A percentile compares a stretch with the other conserved stretches of the same genome.
Evolutionary conservation across 495 filamentous ascomycete genomes (phyloP).

Genomic region (Penicillium ucsense): DNA sequence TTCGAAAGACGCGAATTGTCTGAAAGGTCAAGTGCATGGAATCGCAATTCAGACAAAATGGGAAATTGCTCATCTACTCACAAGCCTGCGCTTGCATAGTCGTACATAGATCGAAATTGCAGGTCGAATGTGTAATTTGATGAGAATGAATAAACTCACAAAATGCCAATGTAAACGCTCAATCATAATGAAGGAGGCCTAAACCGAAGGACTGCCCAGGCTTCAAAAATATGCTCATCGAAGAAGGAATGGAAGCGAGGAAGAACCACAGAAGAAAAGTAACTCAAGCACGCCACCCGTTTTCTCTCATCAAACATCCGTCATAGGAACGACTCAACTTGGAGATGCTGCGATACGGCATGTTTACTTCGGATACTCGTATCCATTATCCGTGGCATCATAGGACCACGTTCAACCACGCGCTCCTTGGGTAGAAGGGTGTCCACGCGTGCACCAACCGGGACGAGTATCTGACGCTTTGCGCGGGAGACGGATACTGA

Average conservation of each 20-base stretch:
- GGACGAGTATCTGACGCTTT: conserved; percentile 29
- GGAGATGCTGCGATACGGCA: conserved; percentile 27
- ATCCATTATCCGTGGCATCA: conserved; percentile 22
- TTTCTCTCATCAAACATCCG: background rate
- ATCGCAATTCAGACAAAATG: too few species aligned
- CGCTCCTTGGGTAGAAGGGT: conserved; percentile 20
- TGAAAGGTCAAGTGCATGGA: too few species aligned
- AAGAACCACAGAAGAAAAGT: background rate
- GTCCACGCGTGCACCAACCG: conserved; percentile 19
- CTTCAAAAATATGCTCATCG: too few species aligned
- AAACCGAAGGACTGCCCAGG: too few species aligned
- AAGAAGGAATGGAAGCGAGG: background rate
- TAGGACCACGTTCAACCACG: conserved; percentile 13
- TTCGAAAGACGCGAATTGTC: too few species aligned
- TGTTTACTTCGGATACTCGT: conserved; percentile 22
- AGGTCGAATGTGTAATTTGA: too few species aligned
- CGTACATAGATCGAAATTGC: too few species aligned
- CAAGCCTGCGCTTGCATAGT: too few species aligned
- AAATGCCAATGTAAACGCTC: too few species aligned
- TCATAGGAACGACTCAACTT: conserved; percentile 24
- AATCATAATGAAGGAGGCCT: too few species aligned
- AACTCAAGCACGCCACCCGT: background rate
- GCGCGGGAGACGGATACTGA: conserved; percentile 32
- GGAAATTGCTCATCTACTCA: too few species aligned
- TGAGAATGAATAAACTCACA: too few species aligned